Conservation (phyloP, 306 rosid species). For the Dicorynia guianensis region DNA sequence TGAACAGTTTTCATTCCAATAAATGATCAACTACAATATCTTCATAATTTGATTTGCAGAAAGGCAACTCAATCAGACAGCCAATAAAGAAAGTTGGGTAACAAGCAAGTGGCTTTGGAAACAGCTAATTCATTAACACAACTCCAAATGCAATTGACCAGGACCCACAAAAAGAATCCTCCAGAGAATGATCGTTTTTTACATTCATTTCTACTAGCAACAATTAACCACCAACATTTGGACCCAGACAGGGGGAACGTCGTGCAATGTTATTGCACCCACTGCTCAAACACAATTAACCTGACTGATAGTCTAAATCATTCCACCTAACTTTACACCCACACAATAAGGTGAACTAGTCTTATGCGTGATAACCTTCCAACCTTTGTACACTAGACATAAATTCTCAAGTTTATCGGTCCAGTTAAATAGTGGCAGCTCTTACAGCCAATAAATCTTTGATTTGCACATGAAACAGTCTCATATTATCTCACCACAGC, state of each 20-base stretch:
- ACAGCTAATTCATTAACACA: constrained; percentile 21
- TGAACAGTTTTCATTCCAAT: background rate
- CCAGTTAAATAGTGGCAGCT: too few species aligned
- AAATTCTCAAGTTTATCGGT: too few species aligned
- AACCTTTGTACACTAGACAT: background rate
- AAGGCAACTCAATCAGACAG: background rate
- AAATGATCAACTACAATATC: constrained; percentile 27
- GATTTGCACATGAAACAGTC: constrained; percentile 26
- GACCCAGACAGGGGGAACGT: too few species aligned
- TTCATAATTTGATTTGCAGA: background rate
- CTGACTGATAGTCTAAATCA: constrained; percentile 23
- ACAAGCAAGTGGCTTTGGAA: constrained; percentile 1
- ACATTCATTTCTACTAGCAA: constrained; percentile 7
- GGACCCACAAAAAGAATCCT: background rate
- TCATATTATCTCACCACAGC: background rate
- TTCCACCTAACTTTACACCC: constrained; percentile 7
- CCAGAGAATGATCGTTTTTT: background rate
- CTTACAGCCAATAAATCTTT: background rate
- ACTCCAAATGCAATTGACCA: constrained; percentile 3
- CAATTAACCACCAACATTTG: constrained; percentile 6
- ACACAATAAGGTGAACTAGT: background rate
- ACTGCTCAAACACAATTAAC: constrained; percentile 29
- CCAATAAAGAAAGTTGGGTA: constrained; percentile 9
- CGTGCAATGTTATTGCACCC: background rate
- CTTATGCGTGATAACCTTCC: constrained; percentile 2